Evolutionary conservation across 1,284 basidiomycete genomes (phyloP), one percentile per base, ranked within the genome.

Genomic region (Athelia sp.): DNA sequence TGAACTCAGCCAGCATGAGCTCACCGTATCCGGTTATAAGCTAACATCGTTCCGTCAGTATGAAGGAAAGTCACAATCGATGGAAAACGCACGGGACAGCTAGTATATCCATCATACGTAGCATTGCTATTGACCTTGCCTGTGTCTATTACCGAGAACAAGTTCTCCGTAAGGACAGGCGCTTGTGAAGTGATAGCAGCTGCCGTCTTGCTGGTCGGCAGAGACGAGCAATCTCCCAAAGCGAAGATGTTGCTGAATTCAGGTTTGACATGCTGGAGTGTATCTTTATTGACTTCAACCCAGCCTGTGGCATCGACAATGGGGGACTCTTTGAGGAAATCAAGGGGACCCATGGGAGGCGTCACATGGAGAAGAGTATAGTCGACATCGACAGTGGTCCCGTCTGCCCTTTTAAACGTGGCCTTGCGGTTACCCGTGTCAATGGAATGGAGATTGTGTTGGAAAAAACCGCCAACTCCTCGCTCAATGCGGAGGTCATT

Each of bases 171-270:
- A 45, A 98, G 75, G 2, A 99, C 87, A n/a, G 96, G 96, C 0
- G 90, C 85, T 66, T 99, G 92, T 0, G 82, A 82, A 1, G 90
- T 93, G 61, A 98, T 90, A 1, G 95, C 96, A 2, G 96, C 95
- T 0, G 90, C 92, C 1, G 96, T 99, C 78, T 97, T 99, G 67
- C 90, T 93, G 13, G 93, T 98, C 4, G 95, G 94, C 40, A 97
- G 71, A 47, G 85, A 91, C 22, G 91, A 90, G 55, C 89, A 90
- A 64, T 99, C 96, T 22, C 96, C 96, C 18, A 97, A 64, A 8
- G 90, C 79, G 68, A 95, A 98, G 29, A 98, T 79, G 67, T 98
- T 98, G 50, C 75, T 69, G 64, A 73, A 90, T 59, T 83, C 81
- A 2, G 82, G 76, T 54, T 94, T 93, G 53, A 78, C 83, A 66